phyloP scores from a whole-genome alignment of 306 rosid species.

The Rosa chinensis region DNA sequence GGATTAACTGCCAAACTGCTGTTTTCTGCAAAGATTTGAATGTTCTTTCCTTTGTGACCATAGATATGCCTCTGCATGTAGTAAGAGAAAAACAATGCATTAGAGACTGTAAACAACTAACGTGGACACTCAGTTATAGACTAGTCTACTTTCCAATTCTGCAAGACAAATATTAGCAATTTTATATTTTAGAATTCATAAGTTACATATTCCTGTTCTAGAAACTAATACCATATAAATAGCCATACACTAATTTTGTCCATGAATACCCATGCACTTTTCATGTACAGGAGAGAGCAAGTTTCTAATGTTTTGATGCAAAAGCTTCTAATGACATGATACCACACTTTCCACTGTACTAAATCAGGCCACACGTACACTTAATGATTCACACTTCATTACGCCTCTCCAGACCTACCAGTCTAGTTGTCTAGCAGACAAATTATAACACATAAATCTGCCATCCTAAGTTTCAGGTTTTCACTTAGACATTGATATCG shows the following conservation, averaged over 20 bases:
- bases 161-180: not conserved
- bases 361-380: not conserved
- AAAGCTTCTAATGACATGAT: slow-evolving; percentile 1
- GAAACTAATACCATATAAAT: not conserved
- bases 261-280: not conserved
- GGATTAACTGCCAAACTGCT: slow-evolving; percentile 92
- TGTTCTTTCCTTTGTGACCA: slow-evolving; percentile 75
- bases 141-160: not conserved
- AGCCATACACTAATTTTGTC: not conserved
- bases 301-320: not conserved
- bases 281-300: not conserved
- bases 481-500: not conserved
- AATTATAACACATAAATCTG: slow-evolving; percentile 1
- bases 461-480: not conserved
- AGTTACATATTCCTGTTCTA: not conserved
- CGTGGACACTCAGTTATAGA: not conserved
- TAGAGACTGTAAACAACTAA: slow-evolving; percentile 13
- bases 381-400: not conserved
- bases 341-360: not conserved
- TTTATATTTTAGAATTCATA: not conserved
- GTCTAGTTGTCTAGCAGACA: not conserved
- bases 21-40: slow-evolving; percentile 75
- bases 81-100: slow-evolving; percentile 21
- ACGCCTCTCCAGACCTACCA: slow-evolving; percentile 2
- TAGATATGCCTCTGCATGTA: slow-evolving; percentile 87